phyloP scores from a whole-genome alignment of 1,284 basidiomycete species.

The Cystobasidium slooffiae region DNA sequence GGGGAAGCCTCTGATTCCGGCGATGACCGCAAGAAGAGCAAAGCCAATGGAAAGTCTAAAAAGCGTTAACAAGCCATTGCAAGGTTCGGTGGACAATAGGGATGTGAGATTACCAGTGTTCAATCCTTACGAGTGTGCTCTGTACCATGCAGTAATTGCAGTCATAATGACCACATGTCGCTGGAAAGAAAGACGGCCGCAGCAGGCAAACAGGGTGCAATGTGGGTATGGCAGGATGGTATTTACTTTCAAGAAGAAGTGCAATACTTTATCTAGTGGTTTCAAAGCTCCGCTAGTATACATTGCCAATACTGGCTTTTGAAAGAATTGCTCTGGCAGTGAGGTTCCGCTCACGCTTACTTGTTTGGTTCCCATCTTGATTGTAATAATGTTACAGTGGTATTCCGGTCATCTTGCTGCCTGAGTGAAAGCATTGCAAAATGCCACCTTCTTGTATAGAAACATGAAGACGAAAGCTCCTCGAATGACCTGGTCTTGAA shows the following conservation, averaged over 20 bases:
- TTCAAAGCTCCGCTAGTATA: constrained; percentile 12
- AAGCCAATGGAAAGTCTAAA: constrained; percentile 37
- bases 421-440: constrained; percentile 6
- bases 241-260: background rate
- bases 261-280: constrained; percentile 7
- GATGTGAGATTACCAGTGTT: background rate
- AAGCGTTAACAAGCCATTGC: constrained; percentile 13
- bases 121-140: background rate
- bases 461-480: background rate
- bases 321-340: background rate
- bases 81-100: background rate
- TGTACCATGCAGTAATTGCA: background rate
- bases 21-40: constrained; percentile 68
- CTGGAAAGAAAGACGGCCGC: too few species aligned
- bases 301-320: constrained; percentile 14
- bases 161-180: too few species aligned
- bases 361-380: background rate
- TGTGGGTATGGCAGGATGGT: background rate
- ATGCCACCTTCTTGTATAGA: constrained; percentile 14
- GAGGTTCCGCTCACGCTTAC: background rate
- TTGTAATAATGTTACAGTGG: constrained; percentile 12
- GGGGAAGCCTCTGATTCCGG: constrained; percentile 71
- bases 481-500: constrained; percentile 3
- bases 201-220: background rate
- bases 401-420: background rate